Percentiles rank a stretch among this genome's conserved stretches.
phyloP scores from a whole-genome alignment of 2,329 filamentous ascomycete genomes.

The Fusarium compactum region DNA sequence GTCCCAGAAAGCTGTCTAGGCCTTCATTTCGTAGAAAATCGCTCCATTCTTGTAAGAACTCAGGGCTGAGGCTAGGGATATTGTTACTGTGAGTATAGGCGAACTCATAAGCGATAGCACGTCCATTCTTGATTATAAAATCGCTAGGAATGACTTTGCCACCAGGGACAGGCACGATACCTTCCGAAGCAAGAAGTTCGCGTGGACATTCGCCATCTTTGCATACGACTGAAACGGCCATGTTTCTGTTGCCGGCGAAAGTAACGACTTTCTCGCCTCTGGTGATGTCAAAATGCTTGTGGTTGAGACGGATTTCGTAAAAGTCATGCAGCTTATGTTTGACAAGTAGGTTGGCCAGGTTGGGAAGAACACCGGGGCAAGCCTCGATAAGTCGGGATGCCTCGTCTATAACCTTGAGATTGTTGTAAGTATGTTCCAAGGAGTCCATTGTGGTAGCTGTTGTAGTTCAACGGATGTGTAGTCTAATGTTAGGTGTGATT shows the following conservation, averaged over 20 bases:
- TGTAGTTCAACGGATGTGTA: neutral
- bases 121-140: neutral
- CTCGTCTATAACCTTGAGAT: neutral
- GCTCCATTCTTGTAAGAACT: neutral
- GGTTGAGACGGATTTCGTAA: neutral
- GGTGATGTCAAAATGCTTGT: neutral
- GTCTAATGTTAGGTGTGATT: neutral
- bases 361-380: neutral
- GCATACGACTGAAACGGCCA: neutral
- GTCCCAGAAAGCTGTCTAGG: neutral
- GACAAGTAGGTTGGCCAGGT: neutral
- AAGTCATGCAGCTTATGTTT: neutral
- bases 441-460: neutral
- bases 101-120: neutral
- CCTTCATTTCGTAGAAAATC: neutral
- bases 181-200: neutral
- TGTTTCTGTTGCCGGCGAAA: neutral
- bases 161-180: neutral
- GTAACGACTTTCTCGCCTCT: neutral
- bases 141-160: neutral
- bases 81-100: neutral
- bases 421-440: neutral
- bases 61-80: neutral
- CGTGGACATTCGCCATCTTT: neutral
- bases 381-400: neutral